Percentiles rank a stretch among this genome's conserved stretches.
phyloP scores from a whole-genome alignment of 2,329 filamentous ascomycete genomes.

The Monosporascus sp. region DNA sequence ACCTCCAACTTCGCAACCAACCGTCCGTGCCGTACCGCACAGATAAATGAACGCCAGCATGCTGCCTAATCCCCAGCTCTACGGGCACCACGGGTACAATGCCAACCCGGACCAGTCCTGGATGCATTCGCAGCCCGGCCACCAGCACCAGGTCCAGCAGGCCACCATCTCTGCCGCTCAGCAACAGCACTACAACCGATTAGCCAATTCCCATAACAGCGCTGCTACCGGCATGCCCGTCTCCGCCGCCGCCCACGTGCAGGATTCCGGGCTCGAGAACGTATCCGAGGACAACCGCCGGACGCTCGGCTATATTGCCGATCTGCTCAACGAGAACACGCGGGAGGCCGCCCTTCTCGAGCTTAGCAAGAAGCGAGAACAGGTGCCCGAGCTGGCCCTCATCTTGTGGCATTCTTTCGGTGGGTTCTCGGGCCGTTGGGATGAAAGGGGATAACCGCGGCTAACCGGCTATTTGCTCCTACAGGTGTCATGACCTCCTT shows the following conservation, averaged over 20 bases:
- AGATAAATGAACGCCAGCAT: slow-evolving; percentile 33
- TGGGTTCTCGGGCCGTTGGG: slow-evolving; percentile 52
- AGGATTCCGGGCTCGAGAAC: slow-evolving; percentile 57
- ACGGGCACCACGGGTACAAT: slow-evolving; percentile 63
- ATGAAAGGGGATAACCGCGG: slow-evolving; percentile 6
- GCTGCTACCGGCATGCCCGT: slow-evolving; percentile 28
- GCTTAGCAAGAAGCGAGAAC: slow-evolving; percentile 96
- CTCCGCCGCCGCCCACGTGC: slow-evolving; percentile 43
- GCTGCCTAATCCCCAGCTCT: slow-evolving; percentile 60
- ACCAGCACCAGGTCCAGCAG: slow-evolving; percentile 53
- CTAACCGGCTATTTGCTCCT: slow-evolving; percentile 20
- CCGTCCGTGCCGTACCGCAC: not conserved
- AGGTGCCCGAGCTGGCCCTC: slow-evolving; percentile 91
- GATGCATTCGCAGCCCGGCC: slow-evolving; percentile 61
- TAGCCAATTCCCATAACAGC: slow-evolving; percentile 61
- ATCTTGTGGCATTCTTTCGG: slow-evolving; percentile 99
- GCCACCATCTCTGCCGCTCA: slow-evolving; percentile 48
- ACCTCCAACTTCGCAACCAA: not conserved
- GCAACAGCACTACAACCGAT: slow-evolving; percentile 66
- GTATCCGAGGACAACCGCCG: slow-evolving; percentile 86
- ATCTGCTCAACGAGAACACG: slow-evolving; percentile 80
- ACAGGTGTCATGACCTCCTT: slow-evolving; percentile 95
- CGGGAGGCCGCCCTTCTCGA: slow-evolving; percentile 89
- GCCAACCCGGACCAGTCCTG: slow-evolving; percentile 58
- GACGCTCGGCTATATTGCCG: slow-evolving; percentile 89